Evolutionary conservation across 148 eudicot species (phyloP).

Genomic region (Silene conica): DNA sequence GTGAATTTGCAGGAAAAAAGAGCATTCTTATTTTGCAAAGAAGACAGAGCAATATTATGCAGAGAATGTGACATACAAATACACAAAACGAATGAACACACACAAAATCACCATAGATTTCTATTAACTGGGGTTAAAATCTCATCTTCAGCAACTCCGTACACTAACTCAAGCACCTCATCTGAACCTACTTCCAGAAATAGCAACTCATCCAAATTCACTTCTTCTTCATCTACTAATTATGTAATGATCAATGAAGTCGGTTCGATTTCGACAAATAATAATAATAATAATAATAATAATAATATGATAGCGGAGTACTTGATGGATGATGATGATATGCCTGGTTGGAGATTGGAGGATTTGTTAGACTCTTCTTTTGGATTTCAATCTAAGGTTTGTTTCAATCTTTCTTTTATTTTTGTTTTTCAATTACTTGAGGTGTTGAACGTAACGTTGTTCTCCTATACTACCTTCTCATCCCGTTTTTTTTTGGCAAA

Average conservation of each 20-base stretch:
- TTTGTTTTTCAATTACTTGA: not conserved
- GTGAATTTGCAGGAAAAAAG: conserved; percentile 43
- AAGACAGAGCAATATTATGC: conserved; percentile 75
- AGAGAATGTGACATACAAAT: conserved; percentile 63
- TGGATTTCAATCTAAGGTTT: conserved; percentile 50
- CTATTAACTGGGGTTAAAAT: conserved; percentile 58
- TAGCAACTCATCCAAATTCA: not conserved
- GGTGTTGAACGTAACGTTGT: too few species aligned
- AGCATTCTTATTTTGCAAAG: conserved; percentile 62
- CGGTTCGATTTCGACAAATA: conserved; percentile 39
- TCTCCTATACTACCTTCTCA: too few species aligned
- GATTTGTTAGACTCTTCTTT: conserved; percentile 57
- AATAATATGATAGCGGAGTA: conserved; percentile 52
- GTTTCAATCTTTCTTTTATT: not conserved
- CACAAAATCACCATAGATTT: conserved; percentile 50
- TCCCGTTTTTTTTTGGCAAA: too few species aligned
- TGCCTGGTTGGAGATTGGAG: conserved; percentile 73
- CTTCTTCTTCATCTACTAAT: conserved; percentile 14
- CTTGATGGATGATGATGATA: conserved; percentile 47
- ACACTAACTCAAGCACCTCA: conserved; percentile 23
- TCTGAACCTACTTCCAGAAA: conserved; percentile 4
- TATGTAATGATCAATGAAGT: conserved; percentile 32
- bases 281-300: too few species aligned
- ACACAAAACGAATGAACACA: conserved; percentile 61
- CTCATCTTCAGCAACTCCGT: conserved; percentile 35